Conservation (phyloP, 2,329 filamentous ascomycete genomes). For the Huntiella omanensis region DNA sequence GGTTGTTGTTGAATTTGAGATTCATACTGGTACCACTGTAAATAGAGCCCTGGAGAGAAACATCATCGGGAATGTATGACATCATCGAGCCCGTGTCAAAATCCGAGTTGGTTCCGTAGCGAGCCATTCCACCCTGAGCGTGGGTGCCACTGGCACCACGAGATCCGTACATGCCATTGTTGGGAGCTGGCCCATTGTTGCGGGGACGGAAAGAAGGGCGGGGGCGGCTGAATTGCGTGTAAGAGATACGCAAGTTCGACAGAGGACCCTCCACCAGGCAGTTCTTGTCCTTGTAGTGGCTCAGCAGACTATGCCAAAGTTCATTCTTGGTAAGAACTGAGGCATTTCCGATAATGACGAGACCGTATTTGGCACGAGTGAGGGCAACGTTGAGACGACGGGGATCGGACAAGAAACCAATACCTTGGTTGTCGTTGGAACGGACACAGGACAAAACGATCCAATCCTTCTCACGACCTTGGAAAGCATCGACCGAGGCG, state of each 20-base stretch:
- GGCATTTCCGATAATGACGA: conserved; percentile 92
- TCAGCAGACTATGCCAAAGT: conserved; percentile 84
- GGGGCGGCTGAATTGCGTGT: conserved; percentile 85
- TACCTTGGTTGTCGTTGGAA: conserved; percentile 97
- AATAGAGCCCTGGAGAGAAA: conserved; percentile 83
- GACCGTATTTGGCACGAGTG: conserved; percentile 88
- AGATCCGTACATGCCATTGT: conserved; percentile 13
- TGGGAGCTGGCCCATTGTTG: conserved; percentile 10
- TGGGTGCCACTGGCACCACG: not conserved
- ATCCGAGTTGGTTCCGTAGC: conserved; percentile 26
- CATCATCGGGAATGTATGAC: conserved; percentile 91
- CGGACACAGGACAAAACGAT: conserved; percentile 95
- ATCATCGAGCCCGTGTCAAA: conserved; percentile 74
- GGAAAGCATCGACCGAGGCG: conserved; percentile 94
- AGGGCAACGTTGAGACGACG: conserved; percentile 93
- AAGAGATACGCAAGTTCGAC: conserved; percentile 84
- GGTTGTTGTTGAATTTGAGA: conserved; percentile 82
- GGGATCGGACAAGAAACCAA: conserved; percentile 94
- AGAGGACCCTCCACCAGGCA: conserved; percentile 91
- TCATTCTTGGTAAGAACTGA: conserved; percentile 97
- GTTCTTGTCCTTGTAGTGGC: conserved; percentile 93
- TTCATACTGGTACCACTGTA: conserved; percentile 68
- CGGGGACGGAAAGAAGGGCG: conserved; percentile 69
- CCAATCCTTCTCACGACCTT: conserved; percentile 96
- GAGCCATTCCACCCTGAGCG: conserved; percentile 17